Base-by-base conservation (phyloP, 192 early-diverging fungal genomes). In the Coemansia sp. region DNA sequence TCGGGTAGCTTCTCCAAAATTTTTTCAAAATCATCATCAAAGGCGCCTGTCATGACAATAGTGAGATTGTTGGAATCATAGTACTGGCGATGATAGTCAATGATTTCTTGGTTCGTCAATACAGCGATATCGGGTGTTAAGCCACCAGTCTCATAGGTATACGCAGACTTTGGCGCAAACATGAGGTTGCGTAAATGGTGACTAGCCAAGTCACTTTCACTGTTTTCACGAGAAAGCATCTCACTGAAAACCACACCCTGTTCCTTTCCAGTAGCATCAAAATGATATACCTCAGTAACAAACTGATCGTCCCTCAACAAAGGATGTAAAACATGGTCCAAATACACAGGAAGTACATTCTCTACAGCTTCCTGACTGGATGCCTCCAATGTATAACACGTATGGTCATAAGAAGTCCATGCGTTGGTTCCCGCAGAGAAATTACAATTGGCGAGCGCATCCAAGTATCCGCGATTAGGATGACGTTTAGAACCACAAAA, bases 281-380 rank as follows among this genome's bases (percentile, higher is more conserved):
- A 70, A 64, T 92, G 89, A 53, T 87, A 87, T 9, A 94, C 90
- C 23, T 90, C 86, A 23, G 85, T 90, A 43, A 84, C 72, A 55
- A 90, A 92, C 50, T 91, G 84, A 19, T 78, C 76, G 26, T 85
- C 82, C 23, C 76, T 48, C 40, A 94, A 69, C n/a, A 83, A 77
- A 8, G 89, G 89, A 49, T 81, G 64, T 32, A 92, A 56, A 13
- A 94, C 78, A 54, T 94, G 91, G 57, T 92, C 91, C 52, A 92
- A 56, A 46, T 88, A 88, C 1, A 83, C 82, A 10, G 90, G 87
- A 26, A 94, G 55, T 14, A 91, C 68, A 35, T 89, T 84, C 2
- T 82, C 51, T 58, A 89, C 71, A 0, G 85, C 90, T 46, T 86
- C 81, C 11, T 77, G 60, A 37, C 88, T 87, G 23, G 80, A 75